A percentile compares a stretch with the other conserved stretches of the same genome.
Evolutionary conservation across 257 asterid genomes (phyloP).

Genomic region (Dorcoceras hygrometricum): DNA sequence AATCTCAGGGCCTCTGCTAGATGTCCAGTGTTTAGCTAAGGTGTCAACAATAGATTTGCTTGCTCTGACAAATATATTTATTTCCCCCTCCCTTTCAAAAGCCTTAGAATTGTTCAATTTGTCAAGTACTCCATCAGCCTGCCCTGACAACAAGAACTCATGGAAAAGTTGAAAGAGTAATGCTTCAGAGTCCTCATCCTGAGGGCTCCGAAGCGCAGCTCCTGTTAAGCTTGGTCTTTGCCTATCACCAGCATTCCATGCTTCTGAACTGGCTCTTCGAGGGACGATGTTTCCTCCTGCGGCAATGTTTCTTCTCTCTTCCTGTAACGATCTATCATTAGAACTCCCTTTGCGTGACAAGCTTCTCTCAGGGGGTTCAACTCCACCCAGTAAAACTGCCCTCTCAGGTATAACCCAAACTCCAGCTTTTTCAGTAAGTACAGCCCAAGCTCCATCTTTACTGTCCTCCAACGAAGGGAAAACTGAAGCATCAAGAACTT

Average conservation of each 20-base stretch:
- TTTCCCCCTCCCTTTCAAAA: conserved; percentile 90
- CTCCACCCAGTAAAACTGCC: conserved; percentile 88
- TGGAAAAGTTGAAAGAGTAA: conserved; percentile 79
- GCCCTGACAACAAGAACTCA: conserved; percentile 76
- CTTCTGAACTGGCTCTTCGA: conserved; percentile 80
- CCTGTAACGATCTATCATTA: conserved; percentile 60
- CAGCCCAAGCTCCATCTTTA: conserved; percentile 89
- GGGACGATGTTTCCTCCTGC: conserved; percentile 63
- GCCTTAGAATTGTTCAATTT: conserved; percentile 70
- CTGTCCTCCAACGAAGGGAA: conserved; percentile 68
- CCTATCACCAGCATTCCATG: conserved; percentile 75
- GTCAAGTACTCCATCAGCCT: conserved; percentile 67
- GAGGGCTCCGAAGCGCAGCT: conserved; percentile 62
- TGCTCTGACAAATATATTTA: conserved; percentile 69
- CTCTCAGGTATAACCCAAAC: conserved; percentile 96
- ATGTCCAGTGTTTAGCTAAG: conserved; percentile 95
- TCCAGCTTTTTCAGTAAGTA: conserved; percentile 95
- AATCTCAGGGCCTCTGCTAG: conserved; percentile 91
- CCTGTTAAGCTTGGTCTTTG: conserved; percentile 60
- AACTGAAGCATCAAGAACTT: conserved; percentile 88
- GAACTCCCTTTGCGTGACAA: conserved; percentile 93
- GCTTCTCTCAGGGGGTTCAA: conserved; percentile 94
- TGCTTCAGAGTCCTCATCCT: conserved; percentile 92
- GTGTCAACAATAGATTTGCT: conserved; percentile 95
- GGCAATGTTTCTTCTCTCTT: conserved; percentile 57